Evolutionary conservation across 2,329 filamentous ascomycete species (phyloP), one percentile per base, ranked within the genome.

Genomic region (Trichoderma sp.): DNA sequence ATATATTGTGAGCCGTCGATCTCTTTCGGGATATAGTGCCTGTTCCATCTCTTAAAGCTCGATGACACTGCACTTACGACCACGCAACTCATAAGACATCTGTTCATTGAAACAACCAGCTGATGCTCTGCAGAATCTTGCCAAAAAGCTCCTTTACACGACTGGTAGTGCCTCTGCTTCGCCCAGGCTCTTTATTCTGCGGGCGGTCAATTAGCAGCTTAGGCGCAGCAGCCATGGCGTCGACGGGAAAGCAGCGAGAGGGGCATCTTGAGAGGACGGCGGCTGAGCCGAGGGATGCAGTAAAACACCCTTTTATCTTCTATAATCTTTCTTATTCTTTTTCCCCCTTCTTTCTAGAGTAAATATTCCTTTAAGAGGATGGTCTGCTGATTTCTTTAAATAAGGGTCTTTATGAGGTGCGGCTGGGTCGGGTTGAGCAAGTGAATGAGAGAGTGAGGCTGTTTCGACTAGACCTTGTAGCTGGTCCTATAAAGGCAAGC

Each of bases 381-480:
- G 4, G 24, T 59, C 1, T 33, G 43, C 49, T 40, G 5, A 43
- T 52, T 2, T 6, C 21, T 24, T 11, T 19, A 19, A 7, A 14
- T 43, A 24, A 86, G 85, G 77, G 79, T 19, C 80, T 94, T 7
- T 86, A 92, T 76, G 80, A 81, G 3, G 90, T 93, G 19, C 85
- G 82, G 4, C 76, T 96, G 11, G 82, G 83, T 55, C 80, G 84
- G 53, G 86, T 96, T 64, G 82, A 87, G 27, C 81, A 88, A 70
- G 83, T 93, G 73, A 95, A 93, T 77, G 81, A 87, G 24, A 84
- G 83, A 2, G 86, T 95, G 70, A 88, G 91, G 47, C 78, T 93
- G n/a, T 85, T 94, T 70, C 87, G 85, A 57, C 84, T 97, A 2
- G 81, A 82, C 11, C 83, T 93, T 47, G 84, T 83, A 53, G 79